These are phyloP conservation scores for Pythium brassicae DNA, from an alignment of 352 stramenopile genomes.

Conservation along the genomic window DNA sequence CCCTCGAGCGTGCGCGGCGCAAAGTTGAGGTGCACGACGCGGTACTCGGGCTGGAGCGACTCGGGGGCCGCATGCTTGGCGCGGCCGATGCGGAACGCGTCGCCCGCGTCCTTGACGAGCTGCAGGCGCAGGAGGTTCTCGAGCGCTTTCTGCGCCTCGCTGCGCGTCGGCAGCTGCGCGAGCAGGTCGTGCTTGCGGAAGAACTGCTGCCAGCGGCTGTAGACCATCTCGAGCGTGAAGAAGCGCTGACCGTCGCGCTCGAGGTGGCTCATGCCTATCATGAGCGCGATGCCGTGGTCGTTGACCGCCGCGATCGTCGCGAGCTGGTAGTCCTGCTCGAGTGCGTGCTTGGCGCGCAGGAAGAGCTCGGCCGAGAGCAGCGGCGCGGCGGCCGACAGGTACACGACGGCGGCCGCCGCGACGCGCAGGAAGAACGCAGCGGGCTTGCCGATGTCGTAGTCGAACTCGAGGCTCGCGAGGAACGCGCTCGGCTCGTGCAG, in stretches of 20 bases:
- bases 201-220: constrained; percentile 74
- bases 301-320: constrained; percentile 61
- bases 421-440: constrained; percentile 66
- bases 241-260: constrained; percentile 59
- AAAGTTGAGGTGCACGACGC: constrained; percentile 69
- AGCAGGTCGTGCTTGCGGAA: constrained; percentile 73
- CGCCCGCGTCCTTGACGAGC: constrained; percentile 70
- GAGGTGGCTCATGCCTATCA: constrained; percentile 77
- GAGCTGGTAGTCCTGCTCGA: constrained; percentile 75
- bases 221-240: constrained; percentile 85
- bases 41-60: constrained; percentile 70
- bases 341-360: constrained; percentile 36
- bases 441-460: constrained; percentile 75
- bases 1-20: constrained; percentile 62
- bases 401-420: constrained; percentile 37
- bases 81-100: constrained; percentile 66
- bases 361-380: constrained; percentile 45
- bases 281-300: constrained; percentile 61
- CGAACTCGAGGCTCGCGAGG: constrained; percentile 52
- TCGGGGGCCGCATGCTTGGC: constrained; percentile 33
- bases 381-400: constrained; percentile 33
- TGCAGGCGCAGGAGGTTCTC: constrained; percentile 67
- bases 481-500: constrained; percentile 31
- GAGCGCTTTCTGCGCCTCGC: constrained; percentile 70
- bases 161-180: constrained; percentile 50